These are phyloP conservation scores for Candida anglica DNA, from an alignment of 805 yeast genomes.

Conservation along the genomic window DNA sequence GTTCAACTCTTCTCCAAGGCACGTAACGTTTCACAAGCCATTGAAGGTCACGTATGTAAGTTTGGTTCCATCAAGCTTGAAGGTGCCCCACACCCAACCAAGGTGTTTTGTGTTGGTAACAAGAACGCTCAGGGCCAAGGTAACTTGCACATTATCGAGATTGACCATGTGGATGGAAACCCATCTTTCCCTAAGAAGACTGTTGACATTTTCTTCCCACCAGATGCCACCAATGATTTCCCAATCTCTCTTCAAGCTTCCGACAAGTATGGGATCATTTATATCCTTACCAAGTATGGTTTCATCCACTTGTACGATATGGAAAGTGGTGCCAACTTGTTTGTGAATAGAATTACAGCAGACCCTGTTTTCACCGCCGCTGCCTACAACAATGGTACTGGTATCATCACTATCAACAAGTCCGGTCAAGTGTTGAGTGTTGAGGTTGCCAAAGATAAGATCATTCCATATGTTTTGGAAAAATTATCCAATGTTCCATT, in stretches of 20 bases:
- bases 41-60: conserved; percentile 95
- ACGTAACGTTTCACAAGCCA: conserved; percentile 91
- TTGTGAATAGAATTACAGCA: conserved; percentile 93
- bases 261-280: conserved; percentile 79
- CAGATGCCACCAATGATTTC: conserved; percentile 94
- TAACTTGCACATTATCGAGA: conserved; percentile 84
- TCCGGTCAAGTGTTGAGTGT: conserved; percentile 94
- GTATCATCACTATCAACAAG: conserved; percentile 90
- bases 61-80: conserved; percentile 75
- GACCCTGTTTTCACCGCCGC: conserved; percentile 93
- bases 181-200: conserved; percentile 87
- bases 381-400: conserved; percentile 64
- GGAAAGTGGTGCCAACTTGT: conserved; percentile 88
- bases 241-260: conserved; percentile 91
- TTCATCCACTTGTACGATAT: conserved; percentile 93
- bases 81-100: conserved; percentile 70
- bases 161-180: conserved; percentile 84
- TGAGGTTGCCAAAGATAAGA: conserved; percentile 76
- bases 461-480: conserved; percentile 84
- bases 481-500: conserved; percentile 82
- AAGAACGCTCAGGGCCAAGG: conserved; percentile 73
- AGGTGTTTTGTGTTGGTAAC: conserved; percentile 90
- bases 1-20: conserved; percentile 87
- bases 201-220: conserved; percentile 93
- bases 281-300: conserved; percentile 91